Evolutionary conservation across 345 rosid species (phyloP).

Genomic region (Stellera chamaejasme): DNA sequence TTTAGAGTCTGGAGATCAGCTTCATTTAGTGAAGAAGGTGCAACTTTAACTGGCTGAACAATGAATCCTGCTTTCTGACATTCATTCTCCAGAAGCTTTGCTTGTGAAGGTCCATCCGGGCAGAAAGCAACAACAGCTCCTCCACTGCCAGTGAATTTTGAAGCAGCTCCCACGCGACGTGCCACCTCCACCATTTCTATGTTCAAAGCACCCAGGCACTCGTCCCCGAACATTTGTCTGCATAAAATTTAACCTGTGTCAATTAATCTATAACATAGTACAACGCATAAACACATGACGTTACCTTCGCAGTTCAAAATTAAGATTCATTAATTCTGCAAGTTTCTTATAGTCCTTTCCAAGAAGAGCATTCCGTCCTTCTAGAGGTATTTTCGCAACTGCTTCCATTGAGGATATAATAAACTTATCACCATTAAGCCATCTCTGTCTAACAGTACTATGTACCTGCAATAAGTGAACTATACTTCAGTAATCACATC

Average conservation of each 20-base stretch:
- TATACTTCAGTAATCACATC: background rate
- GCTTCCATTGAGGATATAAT: conserved; percentile 61
- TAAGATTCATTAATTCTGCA: conserved; percentile 64
- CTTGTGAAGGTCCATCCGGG: conserved; percentile 60
- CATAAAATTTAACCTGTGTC: background rate
- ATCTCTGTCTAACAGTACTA: conserved; percentile 71
- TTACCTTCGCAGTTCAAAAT: conserved; percentile 85
- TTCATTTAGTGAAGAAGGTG: conserved; percentile 39
- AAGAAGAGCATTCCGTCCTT: conserved; percentile 57
- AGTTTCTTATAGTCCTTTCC: conserved; percentile 59
- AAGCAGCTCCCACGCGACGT: conserved; percentile 63
- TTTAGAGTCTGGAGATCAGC: conserved; percentile 27
- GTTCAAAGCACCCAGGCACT: conserved; percentile 59
- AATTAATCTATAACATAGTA: background rate
- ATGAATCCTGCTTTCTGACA: conserved; percentile 64
- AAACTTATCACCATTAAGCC: conserved; percentile 83
- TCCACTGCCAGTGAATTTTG: conserved; percentile 94
- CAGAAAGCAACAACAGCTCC: conserved; percentile 92
- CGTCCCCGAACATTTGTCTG: conserved; percentile 88
- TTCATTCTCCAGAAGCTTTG: conserved; percentile 54
- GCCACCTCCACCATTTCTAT: conserved; percentile 91
- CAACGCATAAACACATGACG: background rate
- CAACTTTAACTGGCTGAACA: conserved; percentile 48
- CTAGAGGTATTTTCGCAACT: conserved; percentile 58
- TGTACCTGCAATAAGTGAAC: conserved; percentile 52